Base-by-base conservation (phyloP, 2,329 filamentous ascomycete species). In the Tolypocladium paradoxum region DNA sequence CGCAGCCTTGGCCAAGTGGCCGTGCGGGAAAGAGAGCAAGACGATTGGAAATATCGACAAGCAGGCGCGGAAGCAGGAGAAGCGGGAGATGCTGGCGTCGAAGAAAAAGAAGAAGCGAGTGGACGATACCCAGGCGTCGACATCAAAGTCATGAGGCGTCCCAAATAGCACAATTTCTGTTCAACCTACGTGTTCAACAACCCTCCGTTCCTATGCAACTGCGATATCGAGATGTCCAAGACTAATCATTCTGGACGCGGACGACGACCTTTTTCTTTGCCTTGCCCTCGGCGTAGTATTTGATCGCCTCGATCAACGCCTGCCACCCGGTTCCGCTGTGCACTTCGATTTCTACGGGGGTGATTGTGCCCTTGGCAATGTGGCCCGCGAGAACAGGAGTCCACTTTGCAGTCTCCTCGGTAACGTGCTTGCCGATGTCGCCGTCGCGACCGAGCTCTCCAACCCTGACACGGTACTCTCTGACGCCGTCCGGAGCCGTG, bases 1-100 rank as follows among this genome's bases (percentile, higher is more conserved):
- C 34, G 77, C 77, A 33, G 83, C 84, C 50, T 71, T 78, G 58
- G 74, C 78, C 51, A 81, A 77, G 57, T 90, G 84, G 80, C 82
- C 83, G 0, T 79, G 81, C 51, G 76, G 75, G 29, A 71, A 74
- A 38, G 77, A 80, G 62, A 73, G 64, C 51, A 74, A 70, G 57
- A 73, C 79, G 18, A 78, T 80, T 54, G 78, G 77, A 34, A 76
- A 70, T 51, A 58, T 81, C 29, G 76, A 79, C 58, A 78, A 80
- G 64, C 73, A 75, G 49, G 68, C 74, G 4, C 74, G 79, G 20
- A 81, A 81, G 58, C 74, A 77, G 61, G 73, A 82, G 64, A 82
- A 81, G 65, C 72, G 77, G 50, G 76, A 81, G 56, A 64, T 74
- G 61, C 67, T 79, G 37, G 68, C 73, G 56, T 66, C 69, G 1